Conservation (phyloP, 495 filamentous ascomycete genomes). For the Aspergillus hancockii region DNA sequence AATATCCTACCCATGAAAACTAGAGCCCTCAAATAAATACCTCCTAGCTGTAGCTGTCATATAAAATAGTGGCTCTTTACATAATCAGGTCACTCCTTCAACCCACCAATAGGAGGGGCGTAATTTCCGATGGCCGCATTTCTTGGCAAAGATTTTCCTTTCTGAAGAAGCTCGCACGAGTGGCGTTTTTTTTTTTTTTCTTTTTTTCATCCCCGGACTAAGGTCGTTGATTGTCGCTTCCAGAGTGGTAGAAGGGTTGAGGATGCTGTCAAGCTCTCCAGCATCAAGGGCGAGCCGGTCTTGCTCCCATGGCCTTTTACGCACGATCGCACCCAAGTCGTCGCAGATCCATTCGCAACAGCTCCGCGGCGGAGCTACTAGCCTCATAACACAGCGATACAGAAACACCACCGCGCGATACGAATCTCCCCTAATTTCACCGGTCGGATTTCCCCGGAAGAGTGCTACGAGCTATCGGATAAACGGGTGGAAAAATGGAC, state of each 20-base stretch:
- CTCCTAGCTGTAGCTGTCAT: neutral
- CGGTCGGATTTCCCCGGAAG: neutral
- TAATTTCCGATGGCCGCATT: constrained; percentile 31
- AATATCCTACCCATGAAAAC: neutral
- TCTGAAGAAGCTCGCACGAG: constrained; percentile 13
- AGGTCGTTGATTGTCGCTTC: constrained; percentile 10
- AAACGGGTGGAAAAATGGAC: constrained; percentile 14
- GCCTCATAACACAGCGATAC: constrained; percentile 21
- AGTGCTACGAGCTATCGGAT: neutral
- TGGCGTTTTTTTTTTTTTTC: constrained; percentile 27
- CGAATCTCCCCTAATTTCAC: constrained; percentile 8
- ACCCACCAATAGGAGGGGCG: constrained; percentile 32
- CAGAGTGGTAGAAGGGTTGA: constrained; percentile 18
- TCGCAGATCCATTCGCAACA: constrained; percentile 27
- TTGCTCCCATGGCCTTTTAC: constrained; percentile 30
- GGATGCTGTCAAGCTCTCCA: constrained; percentile 39
- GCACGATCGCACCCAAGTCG: constrained; percentile 18
- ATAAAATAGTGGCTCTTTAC: too few species aligned
- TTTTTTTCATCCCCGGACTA: constrained; percentile 17
- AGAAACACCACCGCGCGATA: constrained; percentile 17
- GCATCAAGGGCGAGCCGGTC: constrained; percentile 32
- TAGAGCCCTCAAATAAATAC: too few species aligned
- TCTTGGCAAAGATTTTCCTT: constrained; percentile 41
- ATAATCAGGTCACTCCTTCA: constrained; percentile 8
- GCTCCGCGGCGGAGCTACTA: constrained; percentile 29